Conservation (phyloP, 148 eudicot species). For the Rhododendron molle region DNA sequence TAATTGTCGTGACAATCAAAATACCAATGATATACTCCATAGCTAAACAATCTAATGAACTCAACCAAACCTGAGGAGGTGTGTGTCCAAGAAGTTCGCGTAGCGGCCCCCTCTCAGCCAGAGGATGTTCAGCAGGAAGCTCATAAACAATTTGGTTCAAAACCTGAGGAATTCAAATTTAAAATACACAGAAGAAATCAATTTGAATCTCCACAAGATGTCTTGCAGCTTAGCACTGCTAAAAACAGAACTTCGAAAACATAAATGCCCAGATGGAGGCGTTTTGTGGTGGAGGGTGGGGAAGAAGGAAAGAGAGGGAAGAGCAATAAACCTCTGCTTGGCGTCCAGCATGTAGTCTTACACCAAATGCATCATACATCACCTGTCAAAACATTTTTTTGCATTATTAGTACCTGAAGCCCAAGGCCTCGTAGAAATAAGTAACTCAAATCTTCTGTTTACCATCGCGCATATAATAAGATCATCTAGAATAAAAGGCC, state of each 20-base stretch:
- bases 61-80: constrained; percentile 66
- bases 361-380: constrained; percentile 93
- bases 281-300: not conserved
- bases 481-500: not conserved
- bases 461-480: not conserved
- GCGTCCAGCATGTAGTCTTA: constrained; percentile 83
- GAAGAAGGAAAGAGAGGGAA: not conserved
- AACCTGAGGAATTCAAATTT: constrained; percentile 40
- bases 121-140: constrained; percentile 90
- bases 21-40: not conserved
- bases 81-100: constrained; percentile 94
- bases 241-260: not conserved
- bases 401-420: not conserved
- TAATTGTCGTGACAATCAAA: not conserved
- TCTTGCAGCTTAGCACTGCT: not conserved
- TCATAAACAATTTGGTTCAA: constrained; percentile 82
- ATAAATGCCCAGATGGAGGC: not conserved
- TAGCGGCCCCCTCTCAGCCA: constrained; percentile 80
- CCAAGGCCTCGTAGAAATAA: not conserved
- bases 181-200: not conserved
- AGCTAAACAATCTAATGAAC: not conserved
- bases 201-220: not conserved
- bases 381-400: constrained; percentile 46
- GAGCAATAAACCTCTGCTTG: constrained; percentile 70
- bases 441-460: not conserved